Conservation (phyloP, 2,329 filamentous ascomycete species). For the Mycosphaerelloides madeirae region DNA sequence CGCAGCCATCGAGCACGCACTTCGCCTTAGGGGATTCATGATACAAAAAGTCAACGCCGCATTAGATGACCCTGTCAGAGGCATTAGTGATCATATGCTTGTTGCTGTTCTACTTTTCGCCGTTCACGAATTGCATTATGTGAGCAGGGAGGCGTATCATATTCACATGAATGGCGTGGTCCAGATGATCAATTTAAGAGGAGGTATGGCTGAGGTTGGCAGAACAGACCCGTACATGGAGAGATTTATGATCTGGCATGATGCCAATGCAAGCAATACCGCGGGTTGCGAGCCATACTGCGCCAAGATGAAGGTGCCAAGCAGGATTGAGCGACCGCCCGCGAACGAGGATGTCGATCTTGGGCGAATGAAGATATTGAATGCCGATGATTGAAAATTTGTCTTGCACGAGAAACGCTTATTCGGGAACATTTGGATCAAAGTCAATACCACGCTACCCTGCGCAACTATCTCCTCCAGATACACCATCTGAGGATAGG, state of each 20-base stretch:
- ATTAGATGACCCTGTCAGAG: constrained; percentile 9
- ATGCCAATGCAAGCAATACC: background rate
- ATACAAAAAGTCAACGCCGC: constrained; percentile 12
- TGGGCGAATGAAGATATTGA: no score
- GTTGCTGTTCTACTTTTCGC: constrained; percentile 13
- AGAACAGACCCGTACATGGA: constrained; percentile 5
- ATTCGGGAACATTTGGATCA: no score
- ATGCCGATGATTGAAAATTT: no score
- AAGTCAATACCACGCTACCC: no score
- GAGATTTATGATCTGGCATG: constrained; percentile 5
- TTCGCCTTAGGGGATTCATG: constrained; percentile 10
- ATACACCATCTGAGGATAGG: no score
- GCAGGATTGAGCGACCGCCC: background rate
- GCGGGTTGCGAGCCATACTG: background rate
- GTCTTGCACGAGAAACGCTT: no score
- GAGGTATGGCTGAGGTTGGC: constrained; percentile 9
- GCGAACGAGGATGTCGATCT: background rate
- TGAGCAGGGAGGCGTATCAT: constrained; percentile 6
- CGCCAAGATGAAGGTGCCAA: background rate
- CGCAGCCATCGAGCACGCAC: constrained; percentile 2
- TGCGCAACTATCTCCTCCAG: no score
- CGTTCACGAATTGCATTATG: constrained; percentile 13
- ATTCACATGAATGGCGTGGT: constrained; percentile 16
- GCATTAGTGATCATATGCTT: constrained; percentile 12
- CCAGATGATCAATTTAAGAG: constrained; percentile 11